Evolutionary conservation across 2,329 filamentous ascomycete genomes (phyloP), one percentile per base, ranked within the genome.

Genomic region (Aspergillus fumigatus): DNA sequence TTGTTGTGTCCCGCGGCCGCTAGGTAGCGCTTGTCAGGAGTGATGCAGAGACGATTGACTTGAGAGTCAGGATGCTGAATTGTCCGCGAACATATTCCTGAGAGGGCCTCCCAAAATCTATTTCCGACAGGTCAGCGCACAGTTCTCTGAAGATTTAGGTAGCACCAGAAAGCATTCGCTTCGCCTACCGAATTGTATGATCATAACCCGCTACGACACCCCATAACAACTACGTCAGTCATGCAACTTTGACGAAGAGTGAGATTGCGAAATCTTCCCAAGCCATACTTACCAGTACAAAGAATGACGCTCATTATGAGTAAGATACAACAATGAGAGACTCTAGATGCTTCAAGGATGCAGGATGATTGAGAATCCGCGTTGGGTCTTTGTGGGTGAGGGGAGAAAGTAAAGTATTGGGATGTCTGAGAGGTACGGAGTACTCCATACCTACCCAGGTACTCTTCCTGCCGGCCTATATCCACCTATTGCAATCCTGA

Each of bases 21-120:
- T 54, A 97, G 88, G 75, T 89, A 97, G 61, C 93, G 89, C 77
- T 99, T 99, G 79, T 99, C 94, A 61, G 94, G 94, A 11, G 94
- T 97, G 70, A 99, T 99, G 75, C 93, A 97, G 50, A 99, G 87
- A 47, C 94, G 90, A 77, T 99, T 99, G 66, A 99, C 94, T 76
- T 99, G 94, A 9, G 93, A 97, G 75, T 99, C 94, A 2, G 94
- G 91, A 71, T 99, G 93, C 67, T 97, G 94, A 66, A 99, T 97
- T 23, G 94, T 99, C 63, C 94, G 90, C 45, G 92, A 97, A 79
- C 94, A 99, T 68, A 99, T 97, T 53, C 94, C 94, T 10, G 92
- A 97, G 55, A 99, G 84, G 1, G 94, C 94, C 77, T 99, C 94
- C 94, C 94, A 99, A 79, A 99, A 99, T 62, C 92, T 95, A 71